These are phyloP conservation scores for Phytophthora fragariaefolia DNA, from an alignment of 352 stramenopile species.

Conservation along the genomic window DNA sequence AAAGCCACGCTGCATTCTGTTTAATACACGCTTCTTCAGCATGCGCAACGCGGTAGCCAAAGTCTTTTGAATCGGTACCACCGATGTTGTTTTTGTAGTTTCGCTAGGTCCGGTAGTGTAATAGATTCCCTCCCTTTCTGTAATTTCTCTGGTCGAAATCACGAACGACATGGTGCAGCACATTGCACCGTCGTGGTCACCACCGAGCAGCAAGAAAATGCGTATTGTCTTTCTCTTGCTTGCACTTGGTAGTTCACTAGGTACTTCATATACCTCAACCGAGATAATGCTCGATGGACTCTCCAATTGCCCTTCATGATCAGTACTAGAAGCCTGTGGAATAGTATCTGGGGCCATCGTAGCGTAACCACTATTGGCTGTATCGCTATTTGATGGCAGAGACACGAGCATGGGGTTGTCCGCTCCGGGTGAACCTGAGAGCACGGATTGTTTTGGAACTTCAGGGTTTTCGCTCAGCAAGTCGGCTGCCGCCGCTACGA, in stretches of 20 bases:
- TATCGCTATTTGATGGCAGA: not conserved
- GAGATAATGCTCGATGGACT: slow-evolving; percentile 3
- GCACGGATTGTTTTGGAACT: not conserved
- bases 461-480: not conserved
- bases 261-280: slow-evolving; percentile 7
- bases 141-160: slow-evolving; percentile 27
- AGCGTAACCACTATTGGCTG: not conserved
- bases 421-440: not conserved
- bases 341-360: not conserved
- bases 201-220: slow-evolving; percentile 44
- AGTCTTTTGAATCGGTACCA: slow-evolving; percentile 32
- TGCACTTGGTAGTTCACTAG: not conserved
- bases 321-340: not conserved
- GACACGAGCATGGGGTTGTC: not conserved
- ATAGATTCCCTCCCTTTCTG: slow-evolving; percentile 35
- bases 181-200: slow-evolving; percentile 49
- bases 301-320: not conserved
- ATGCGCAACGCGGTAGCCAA: slow-evolving; percentile 34
- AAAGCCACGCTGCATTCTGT: slow-evolving; percentile 30
- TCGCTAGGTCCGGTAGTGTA: slow-evolving; percentile 23
- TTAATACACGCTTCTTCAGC: slow-evolving; percentile 38
- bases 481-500: not conserved
- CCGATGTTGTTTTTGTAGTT: slow-evolving; percentile 7
- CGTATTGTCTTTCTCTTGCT: slow-evolving; percentile 17
- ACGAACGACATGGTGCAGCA: slow-evolving; percentile 31